phyloP scores from a whole-genome alignment of 2,329 filamentous ascomycete species.

The Aspergillus novofumigatus region DNA sequence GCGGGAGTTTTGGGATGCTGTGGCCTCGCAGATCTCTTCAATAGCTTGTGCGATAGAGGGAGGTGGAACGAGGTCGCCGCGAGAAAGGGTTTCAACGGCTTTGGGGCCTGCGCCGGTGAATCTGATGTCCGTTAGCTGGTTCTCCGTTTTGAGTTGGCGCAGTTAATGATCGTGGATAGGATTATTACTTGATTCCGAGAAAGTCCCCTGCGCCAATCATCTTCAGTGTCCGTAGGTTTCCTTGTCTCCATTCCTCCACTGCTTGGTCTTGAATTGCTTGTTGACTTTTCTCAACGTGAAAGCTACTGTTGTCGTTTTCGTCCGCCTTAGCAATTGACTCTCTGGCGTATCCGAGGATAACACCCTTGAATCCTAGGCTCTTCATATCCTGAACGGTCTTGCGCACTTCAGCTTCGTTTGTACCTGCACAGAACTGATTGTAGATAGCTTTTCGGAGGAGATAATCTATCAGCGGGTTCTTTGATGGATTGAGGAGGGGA shows the following conservation, averaged over 20 bases:
- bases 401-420: conserved; percentile 37
- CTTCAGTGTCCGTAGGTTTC: conserved; percentile 44
- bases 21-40: conserved; percentile 32
- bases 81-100: conserved; percentile 35
- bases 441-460: conserved; percentile 40
- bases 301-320: neutral
- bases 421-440: conserved; percentile 48
- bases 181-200: conserved; percentile 40
- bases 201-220: conserved; percentile 43
- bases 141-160: neutral
- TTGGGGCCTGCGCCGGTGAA: conserved; percentile 42
- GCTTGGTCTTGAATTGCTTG: conserved; percentile 16
- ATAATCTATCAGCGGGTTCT: conserved; percentile 36
- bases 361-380: conserved; percentile 43
- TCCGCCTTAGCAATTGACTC: conserved; percentile 34
- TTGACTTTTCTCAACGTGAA: conserved; percentile 7
- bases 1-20: conserved; percentile 31
- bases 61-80: conserved; percentile 30
- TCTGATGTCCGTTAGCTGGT: conserved; percentile 19
- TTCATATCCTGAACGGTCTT: conserved; percentile 37
- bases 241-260: conserved; percentile 45
- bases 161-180: neutral
- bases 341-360: conserved; percentile 46
- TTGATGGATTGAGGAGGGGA: conserved; percentile 38
- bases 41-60: conserved; percentile 33